Evolutionary conservation across 176 grass and related monocot genomes (phyloP).

Genomic region (Carex kokanica): DNA sequence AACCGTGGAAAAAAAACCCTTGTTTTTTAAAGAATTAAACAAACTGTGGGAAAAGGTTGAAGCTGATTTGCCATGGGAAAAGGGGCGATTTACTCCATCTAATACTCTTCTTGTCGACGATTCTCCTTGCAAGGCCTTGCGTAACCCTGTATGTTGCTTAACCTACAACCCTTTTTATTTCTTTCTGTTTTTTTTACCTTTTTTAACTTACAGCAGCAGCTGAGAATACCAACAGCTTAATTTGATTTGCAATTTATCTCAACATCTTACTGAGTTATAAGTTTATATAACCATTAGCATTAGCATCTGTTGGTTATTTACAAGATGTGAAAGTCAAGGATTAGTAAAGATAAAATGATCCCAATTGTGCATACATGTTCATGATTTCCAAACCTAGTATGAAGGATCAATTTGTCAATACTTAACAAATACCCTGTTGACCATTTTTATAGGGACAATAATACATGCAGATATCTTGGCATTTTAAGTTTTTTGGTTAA

Average conservation of each 20-base stretch:
- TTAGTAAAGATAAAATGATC: no score
- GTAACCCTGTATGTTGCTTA: constrained; percentile 54
- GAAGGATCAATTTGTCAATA: no score
- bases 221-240: neutral
- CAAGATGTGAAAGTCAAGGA: no score
- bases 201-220: neutral
- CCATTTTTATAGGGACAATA: neutral
- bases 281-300: neutral
- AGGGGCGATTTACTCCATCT: constrained; percentile 51
- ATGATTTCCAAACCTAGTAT: no score
- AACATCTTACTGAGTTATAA: neutral
- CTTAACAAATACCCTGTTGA: neutral
- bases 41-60: constrained; percentile 79
- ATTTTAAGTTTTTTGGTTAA: neutral
- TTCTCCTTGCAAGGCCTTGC: constrained; percentile 77
- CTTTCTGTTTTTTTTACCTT: neutral
- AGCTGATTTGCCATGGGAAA: constrained; percentile 61
- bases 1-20: constrained; percentile 66
- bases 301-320: neutral
- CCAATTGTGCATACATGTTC: no score
- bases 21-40: constrained; percentile 66
- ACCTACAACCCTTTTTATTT: neutral
- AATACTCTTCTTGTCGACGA: constrained; percentile 89
- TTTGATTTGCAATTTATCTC: neutral
- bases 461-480: neutral